Evolutionary conservation across 441 rosid species (phyloP), one percentile per base, ranked within the genome.

Genomic region (Brassica balearica): DNA sequence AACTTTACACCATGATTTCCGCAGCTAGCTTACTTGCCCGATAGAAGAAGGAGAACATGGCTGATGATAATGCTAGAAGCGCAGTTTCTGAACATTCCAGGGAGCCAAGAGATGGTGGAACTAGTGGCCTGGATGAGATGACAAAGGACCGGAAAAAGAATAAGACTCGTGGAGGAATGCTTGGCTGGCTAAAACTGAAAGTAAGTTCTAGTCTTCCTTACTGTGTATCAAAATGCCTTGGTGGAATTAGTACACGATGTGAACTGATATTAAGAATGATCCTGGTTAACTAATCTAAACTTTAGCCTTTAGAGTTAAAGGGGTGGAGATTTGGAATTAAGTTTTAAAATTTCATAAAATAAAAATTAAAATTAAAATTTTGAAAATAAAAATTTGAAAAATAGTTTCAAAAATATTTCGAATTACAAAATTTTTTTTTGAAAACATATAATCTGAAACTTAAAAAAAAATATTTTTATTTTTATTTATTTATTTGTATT

Each of bases 21-120:
- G 84, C 93, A 92, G 99, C 87, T 95, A 79, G 99, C 97, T 67
- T 95, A 95, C 90, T 84, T 95, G 78, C 99, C 99, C 1, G 97
- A 91, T 75, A 87, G 87, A 82, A 92, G 89, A 86, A 82, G 88
- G 96, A 89, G 65, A 84, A 83, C 85, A 74, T 79, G 58, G 68
- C 83, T 38, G 88, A 89, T 72, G 95, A 89, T 78, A 93, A 86
- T 87, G 84, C 82, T 75, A 90, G 84, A 83, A 92, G 90, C 87
- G 82, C 82, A 73, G 87, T 76, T 72, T 83, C 92, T 75, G 93
- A 86, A 87, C 85, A 84, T 76, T 86, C 92, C 11, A 65, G 76
- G 23, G 96, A 88, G 70, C 82, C 85, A 29, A 85, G 87, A 84
- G 92, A 87, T 81, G 94, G 85, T 82, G 94, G 85, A 58, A 73